phyloP scores from a whole-genome alignment of 2,329 filamentous ascomycete species.

The Colletotrichum zoysiae region DNA sequence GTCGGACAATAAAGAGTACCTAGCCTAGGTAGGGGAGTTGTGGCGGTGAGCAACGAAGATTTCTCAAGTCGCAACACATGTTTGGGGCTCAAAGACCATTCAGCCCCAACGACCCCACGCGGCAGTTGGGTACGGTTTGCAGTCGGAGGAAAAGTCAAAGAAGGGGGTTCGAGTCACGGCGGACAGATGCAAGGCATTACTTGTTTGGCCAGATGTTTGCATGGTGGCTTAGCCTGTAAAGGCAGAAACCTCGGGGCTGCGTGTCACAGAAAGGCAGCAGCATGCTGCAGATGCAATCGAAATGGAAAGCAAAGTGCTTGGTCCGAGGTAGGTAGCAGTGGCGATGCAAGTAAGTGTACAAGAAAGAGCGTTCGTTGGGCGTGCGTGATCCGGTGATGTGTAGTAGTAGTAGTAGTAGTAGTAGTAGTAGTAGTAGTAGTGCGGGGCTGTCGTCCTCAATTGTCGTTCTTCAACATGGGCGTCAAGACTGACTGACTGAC shows the following conservation, averaged over 20 bases:
- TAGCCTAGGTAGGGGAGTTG: constrained; percentile 1
- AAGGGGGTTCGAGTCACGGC: constrained; percentile 6
- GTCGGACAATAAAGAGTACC: background rate
- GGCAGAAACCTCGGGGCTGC: constrained; percentile 18
- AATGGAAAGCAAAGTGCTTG: background rate
- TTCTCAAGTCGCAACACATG: constrained; percentile 17
- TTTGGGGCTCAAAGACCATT: constrained; percentile 33
- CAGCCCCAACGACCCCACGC: constrained; percentile 23
- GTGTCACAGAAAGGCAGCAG: constrained; percentile 18
- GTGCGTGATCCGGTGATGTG: background rate
- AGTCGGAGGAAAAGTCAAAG: constrained; percentile 1
- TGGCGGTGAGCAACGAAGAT: constrained; percentile 29
- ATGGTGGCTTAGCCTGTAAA: constrained; percentile 11
- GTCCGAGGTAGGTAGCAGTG: constrained; percentile 2
- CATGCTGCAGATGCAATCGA: constrained; percentile 24
- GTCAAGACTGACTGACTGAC: background rate
- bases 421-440: constrained; percentile 1
- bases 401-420: constrained; percentile 2
- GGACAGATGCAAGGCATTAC: constrained; percentile 32
- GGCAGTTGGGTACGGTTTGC: constrained; percentile 31
- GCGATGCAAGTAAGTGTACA: background rate
- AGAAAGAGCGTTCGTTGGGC: no score
- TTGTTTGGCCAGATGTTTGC: constrained; percentile 29
- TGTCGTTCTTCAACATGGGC: background rate
- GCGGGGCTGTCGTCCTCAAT: constrained; percentile 3